Percentiles rank a stretch among this genome's conserved stretches.
Evolutionary conservation across 306 rosid genomes (phyloP).

Genomic region (Quercus suber): DNA sequence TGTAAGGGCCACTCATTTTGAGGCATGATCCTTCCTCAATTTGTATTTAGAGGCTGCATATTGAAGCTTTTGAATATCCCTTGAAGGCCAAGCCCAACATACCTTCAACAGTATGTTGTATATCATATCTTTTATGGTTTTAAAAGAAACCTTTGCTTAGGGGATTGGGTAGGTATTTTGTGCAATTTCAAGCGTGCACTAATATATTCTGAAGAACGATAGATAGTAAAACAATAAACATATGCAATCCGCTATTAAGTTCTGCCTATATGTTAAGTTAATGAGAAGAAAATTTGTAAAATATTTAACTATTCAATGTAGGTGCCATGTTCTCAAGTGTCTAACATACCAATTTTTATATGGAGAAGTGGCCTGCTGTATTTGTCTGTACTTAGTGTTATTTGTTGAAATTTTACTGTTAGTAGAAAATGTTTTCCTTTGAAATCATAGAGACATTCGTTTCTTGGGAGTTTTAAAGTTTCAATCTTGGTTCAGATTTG

Average conservation of each 20-base stretch:
- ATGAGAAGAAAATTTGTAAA: neutral
- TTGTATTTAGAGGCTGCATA: neutral
- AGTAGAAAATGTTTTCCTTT: neutral
- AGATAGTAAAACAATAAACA: neutral
- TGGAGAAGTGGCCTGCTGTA: neutral
- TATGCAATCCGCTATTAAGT: neutral
- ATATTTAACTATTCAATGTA: neutral
- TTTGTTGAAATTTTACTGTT: neutral
- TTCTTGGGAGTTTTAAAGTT: neutral
- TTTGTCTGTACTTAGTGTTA: neutral
- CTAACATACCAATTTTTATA: neutral
- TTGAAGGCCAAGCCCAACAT: neutral
- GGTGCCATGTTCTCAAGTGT: neutral
- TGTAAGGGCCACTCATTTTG: neutral
- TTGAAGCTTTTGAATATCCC: neutral
- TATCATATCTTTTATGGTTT: neutral
- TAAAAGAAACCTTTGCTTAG: neutral
- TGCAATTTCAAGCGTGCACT: neutral
- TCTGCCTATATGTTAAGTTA: neutral
- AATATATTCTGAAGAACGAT: neutral
- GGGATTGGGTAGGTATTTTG: neutral
- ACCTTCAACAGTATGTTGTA: neutral
- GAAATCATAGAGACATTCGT: neutral
- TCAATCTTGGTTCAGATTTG: neutral
- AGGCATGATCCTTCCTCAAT: neutral